Base-by-base conservation (phyloP, 2,329 filamentous ascomycete species). In the Bipolaris oryzae region DNA sequence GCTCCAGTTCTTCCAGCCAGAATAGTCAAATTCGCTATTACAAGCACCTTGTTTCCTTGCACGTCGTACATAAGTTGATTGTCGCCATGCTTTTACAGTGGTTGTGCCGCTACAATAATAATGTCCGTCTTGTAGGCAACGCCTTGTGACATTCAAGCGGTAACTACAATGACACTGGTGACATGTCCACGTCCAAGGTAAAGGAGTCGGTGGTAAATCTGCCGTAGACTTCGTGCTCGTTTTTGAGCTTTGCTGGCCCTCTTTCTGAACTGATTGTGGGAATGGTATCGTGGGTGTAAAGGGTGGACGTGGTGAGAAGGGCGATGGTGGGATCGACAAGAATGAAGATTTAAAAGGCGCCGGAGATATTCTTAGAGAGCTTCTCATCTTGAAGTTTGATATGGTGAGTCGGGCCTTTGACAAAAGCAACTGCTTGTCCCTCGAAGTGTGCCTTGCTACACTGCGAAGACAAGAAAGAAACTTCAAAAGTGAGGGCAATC, bases 61-160 rank as follows among this genome's bases (percentile, higher is more conserved):
- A 44, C 62, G 54, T 3, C 46, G 48, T 3, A 34, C 25, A 1
- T 43, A 39, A 2, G 34, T 31, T 1, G 58, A 35, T 15, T 66
- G 62, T 1, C 75, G 72, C 60, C 71, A 74, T 6, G 57, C 57
- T 31, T 76, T 77, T 16, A 77, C 62, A 0, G 73, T 71, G 0
- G 77, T 79, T 1, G 67, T 77, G 58, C 82, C 82, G 3, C 80
- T 72, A 73, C 83, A 85, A 74, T 84, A 84, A 57, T 74, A 72
- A 66, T 85, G 83, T 1, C 83, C 82, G 60, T 85, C 82, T 43
- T 81, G 75, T 7, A 85, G 78, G 57, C 82, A 85, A 50, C 83
- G 79, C 0, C 80, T 78, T 0, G 83, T 85, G 2, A 78, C 78
- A 18, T 76, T 78, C 2, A 85, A 74, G 1, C 74, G 71, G 68